Evolutionary conservation across 192 early-diverging fungal species (phyloP), one percentile per base, ranked within the genome.

Genomic region (Linnemannia elongata): DNA sequence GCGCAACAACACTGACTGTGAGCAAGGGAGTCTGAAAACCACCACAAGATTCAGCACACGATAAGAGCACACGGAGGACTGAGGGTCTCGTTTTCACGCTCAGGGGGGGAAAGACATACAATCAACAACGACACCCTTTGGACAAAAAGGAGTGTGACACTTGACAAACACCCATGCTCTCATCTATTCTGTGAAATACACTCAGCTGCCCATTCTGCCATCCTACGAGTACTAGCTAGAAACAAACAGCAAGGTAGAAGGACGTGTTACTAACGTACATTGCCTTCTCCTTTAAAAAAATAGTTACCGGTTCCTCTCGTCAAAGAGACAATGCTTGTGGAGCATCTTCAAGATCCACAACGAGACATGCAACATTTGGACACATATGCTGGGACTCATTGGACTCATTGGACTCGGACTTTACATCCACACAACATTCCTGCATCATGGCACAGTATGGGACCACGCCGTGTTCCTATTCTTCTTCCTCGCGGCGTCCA

Each of bases 341-440:
- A 91, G 91, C 12, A 93, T 95, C 68, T 94, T 95, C 80, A 88
- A 83, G 74, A 74, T 94, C 47, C 94, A 95, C 72, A 95, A 95
- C 69, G 94, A 95, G 79, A 93, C 94, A 1, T 91, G 93, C 70
- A 94, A 94, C 72, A 94, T 94, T 70, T 94, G 90, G 86, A 93
- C 93, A 13, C 93, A 94, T 80, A 86, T 94, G 38, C 47, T 93
- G 38, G 93, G 92, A 3, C 89, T 92, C 33, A 24, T 92, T 35
- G 88, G 92, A 17, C 92, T 94, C 69, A 77, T 94, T 13, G 88
- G 76, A 30, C 74, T 94, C 0, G 91, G 90, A 1, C 73, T 91
- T 20, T 90, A 93, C 69, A 90, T 92, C 54, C 80, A 82, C 42
- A 88, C 80, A 0, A 83, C 80, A 20, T 82, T 82, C 47, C 81